A percentile compares a stretch with the other conserved stretches of the same genome.
Conservation (phyloP, 116 monocot genomes). For the Iris pallida region DNA sequence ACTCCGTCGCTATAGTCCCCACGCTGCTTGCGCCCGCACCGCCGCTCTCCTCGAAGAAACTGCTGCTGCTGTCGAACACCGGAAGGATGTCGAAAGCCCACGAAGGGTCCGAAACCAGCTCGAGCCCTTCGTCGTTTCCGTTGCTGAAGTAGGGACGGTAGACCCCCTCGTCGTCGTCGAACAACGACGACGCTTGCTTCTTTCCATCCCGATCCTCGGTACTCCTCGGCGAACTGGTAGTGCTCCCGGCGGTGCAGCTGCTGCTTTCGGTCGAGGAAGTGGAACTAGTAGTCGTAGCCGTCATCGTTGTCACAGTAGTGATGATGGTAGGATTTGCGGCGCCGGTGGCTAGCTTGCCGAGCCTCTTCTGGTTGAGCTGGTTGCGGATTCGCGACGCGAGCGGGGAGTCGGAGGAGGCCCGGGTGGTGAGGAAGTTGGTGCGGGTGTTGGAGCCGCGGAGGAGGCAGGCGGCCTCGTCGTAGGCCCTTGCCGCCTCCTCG, state of each 20-base stretch:
- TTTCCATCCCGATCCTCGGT: neutral
- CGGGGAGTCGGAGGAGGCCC: slow-evolving; percentile 27
- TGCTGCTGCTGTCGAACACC: slow-evolving; percentile 11
- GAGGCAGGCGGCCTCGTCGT: slow-evolving; percentile 76
- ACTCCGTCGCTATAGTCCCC: slow-evolving; percentile 28
- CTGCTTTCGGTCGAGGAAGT: neutral
- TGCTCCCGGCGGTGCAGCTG: neutral
- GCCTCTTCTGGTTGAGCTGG: slow-evolving; percentile 44
- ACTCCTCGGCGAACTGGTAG: neutral
- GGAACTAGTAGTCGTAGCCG: slow-evolving; percentile 3
- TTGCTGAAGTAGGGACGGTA: slow-evolving; percentile 31
- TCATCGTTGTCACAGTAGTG: no score
- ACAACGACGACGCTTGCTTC: neutral
- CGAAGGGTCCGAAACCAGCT: slow-evolving; percentile 12
- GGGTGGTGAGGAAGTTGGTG: slow-evolving; percentile 49
- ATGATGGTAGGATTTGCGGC: neutral
- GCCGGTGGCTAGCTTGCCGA: neutral
- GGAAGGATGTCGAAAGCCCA: slow-evolving; percentile 33
- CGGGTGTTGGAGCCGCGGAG: slow-evolving; percentile 66
- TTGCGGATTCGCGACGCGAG: slow-evolving; percentile 39
- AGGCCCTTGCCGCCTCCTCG: slow-evolving; percentile 62
- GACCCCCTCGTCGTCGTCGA: slow-evolving; percentile 16
- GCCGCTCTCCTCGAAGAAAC: neutral
- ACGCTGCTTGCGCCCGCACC: no score
- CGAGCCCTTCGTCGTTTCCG: slow-evolving; percentile 10